Evolutionary conservation across 2,329 filamentous ascomycete genomes (phyloP).

Genomic region (Emydomyces testavorans): DNA sequence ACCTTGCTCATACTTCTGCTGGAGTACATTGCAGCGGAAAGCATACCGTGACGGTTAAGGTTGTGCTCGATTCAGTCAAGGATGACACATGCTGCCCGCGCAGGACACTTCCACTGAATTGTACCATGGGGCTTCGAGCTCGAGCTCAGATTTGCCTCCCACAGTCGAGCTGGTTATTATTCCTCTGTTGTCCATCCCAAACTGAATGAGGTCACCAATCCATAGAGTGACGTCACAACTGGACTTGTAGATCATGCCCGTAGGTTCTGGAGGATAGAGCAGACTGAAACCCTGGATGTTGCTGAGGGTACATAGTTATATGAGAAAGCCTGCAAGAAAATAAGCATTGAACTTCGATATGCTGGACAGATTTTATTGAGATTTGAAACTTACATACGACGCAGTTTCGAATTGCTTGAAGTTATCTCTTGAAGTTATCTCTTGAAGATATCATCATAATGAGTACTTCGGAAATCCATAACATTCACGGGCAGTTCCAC

Average conservation of each 20-base stretch:
- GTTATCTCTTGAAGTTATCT: not conserved
- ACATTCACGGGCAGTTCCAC: constrained; percentile 7
- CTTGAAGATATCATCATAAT: not conserved
- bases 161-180: too few relatives aligned
- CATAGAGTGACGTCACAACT: constrained; percentile 3
- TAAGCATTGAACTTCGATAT: not conserved
- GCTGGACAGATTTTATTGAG: too few relatives aligned
- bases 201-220: constrained; percentile 3
- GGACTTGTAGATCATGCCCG: not conserved
- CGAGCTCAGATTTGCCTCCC: too few relatives aligned
- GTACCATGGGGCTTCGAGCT: too few relatives aligned
- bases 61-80: too few relatives aligned
- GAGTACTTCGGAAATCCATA: constrained; percentile 2
- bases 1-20: not conserved
- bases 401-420: not conserved
- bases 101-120: too few relatives aligned
- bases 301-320: not conserved
- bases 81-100: too few relatives aligned
- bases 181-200: not conserved
- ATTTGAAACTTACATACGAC: too few relatives aligned
- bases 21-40: not conserved
- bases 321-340: not conserved
- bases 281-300: not conserved
- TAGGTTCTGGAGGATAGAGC: not conserved
- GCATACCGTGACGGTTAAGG: not conserved